A percentile compares a stretch with the other conserved stretches of the same genome.
phyloP scores from a whole-genome alignment of 108 stramenopile species.

The Skeletonema grethae region DNA sequence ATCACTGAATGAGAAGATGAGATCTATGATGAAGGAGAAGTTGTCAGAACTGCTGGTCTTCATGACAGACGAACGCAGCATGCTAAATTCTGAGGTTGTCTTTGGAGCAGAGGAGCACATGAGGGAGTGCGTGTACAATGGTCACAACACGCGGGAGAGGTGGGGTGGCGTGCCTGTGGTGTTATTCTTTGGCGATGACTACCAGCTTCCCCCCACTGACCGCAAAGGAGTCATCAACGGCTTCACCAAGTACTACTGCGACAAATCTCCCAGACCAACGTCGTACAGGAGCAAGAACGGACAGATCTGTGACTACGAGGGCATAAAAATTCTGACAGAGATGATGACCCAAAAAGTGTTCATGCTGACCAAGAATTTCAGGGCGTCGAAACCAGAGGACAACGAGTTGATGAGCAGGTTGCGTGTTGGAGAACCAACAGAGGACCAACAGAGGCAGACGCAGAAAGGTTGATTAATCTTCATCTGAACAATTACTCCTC shows the following conservation, averaged over 20 bases:
- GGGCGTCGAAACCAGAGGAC: background rate
- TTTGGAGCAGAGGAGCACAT: constrained; percentile 4
- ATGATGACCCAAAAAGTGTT: background rate
- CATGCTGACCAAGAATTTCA: background rate
- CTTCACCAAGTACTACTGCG: background rate
- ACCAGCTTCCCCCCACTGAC: background rate
- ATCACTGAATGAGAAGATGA: background rate
- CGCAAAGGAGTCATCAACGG: constrained; percentile 7
- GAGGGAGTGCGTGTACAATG: background rate
- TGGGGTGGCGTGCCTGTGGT: constrained; percentile 17
- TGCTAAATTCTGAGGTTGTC: constrained; percentile 2
- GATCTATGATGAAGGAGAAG: background rate
- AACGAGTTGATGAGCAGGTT: background rate
- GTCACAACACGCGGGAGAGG: constrained; percentile 1
- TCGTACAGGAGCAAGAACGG: background rate
- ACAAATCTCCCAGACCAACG: background rate
- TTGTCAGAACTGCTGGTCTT: background rate
- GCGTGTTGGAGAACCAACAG: background rate
- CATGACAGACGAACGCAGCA: constrained; percentile 19
- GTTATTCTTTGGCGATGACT: constrained; percentile 12
- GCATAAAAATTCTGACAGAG: background rate
- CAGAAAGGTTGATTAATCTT: background rate
- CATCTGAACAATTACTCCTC: background rate
- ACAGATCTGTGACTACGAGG: background rate
- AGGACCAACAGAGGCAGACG: background rate